Evolutionary conservation across 2,329 filamentous ascomycete genomes (phyloP).

Genomic region (Bipolaris sorokiniana): DNA sequence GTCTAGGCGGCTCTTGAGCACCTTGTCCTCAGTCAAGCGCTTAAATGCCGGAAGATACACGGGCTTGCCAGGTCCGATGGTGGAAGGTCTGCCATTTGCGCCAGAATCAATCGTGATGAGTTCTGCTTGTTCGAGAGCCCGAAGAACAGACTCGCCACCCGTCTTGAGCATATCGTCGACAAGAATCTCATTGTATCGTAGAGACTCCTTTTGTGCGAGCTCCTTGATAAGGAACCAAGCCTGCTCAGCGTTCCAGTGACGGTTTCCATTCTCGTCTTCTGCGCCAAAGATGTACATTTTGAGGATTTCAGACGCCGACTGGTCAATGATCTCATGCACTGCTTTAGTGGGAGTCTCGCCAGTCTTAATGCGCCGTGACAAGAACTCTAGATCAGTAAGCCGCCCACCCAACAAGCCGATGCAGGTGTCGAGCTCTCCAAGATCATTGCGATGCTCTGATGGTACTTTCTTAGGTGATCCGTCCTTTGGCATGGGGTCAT

Average conservation of each 20-base stretch:
- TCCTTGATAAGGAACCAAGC: slow-evolving; percentile 87
- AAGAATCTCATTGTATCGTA: slow-evolving; percentile 86
- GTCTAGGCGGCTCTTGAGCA: slow-evolving; percentile 72
- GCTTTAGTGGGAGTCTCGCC: slow-evolving; percentile 83
- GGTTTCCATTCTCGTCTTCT: slow-evolving; percentile 60
- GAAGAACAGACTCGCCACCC: slow-evolving; percentile 76
- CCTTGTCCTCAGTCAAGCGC: slow-evolving; percentile 71
- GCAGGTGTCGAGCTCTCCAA: slow-evolving; percentile 77
- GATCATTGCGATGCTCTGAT: slow-evolving; percentile 59
- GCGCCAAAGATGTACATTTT: slow-evolving; percentile 82
- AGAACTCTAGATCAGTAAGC: slow-evolving; percentile 92
- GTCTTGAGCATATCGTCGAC: slow-evolving; percentile 75
- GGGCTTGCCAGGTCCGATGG: slow-evolving; percentile 80
- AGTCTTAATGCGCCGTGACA: slow-evolving; percentile 85
- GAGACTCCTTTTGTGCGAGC: slow-evolving; percentile 69
- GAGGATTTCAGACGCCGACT: slow-evolving; percentile 86
- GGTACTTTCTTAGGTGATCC: slow-evolving; percentile 52
- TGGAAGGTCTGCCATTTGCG: slow-evolving; percentile 75
- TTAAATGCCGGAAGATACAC: slow-evolving; percentile 86
- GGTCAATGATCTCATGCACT: slow-evolving; percentile 85
- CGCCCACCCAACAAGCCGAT: slow-evolving; percentile 86
- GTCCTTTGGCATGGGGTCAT: slow-evolving; percentile 49
- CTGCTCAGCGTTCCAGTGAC: slow-evolving; percentile 81
- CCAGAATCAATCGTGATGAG: slow-evolving; percentile 77
- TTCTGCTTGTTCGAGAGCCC: slow-evolving; percentile 82